Evolutionary conservation across 2,329 filamentous ascomycete species (phyloP).

Genomic region (Fusarium sambucinum): DNA sequence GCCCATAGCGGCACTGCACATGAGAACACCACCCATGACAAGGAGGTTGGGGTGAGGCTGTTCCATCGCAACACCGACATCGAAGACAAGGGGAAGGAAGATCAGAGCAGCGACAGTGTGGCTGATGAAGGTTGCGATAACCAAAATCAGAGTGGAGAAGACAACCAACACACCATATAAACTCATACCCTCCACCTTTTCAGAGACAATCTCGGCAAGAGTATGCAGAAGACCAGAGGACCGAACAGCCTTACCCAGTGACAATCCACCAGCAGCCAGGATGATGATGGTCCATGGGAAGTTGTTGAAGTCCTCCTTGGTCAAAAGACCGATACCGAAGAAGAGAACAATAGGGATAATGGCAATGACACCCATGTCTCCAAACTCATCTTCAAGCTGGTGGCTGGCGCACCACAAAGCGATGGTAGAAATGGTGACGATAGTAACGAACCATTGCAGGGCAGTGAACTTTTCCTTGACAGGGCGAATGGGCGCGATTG

Average conservation of each 20-base stretch:
- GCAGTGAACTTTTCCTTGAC: constrained; percentile 90
- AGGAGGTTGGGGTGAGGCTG: constrained; percentile 93
- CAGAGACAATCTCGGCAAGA: constrained; percentile 82
- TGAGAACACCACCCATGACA: constrained; percentile 94
- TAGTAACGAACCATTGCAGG: constrained; percentile 91
- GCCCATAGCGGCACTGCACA: constrained; percentile 97
- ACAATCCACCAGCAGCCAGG: constrained; percentile 90
- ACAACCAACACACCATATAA: constrained; percentile 89
- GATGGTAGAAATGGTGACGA: constrained; percentile 87
- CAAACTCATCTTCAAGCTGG: constrained; percentile 87
- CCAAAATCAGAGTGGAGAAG: constrained; percentile 85
- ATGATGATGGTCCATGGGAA: constrained; percentile 99
- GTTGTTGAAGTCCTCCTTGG: constrained; percentile 99
- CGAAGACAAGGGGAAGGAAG: constrained; percentile 87
- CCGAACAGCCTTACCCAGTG: constrained; percentile 92
- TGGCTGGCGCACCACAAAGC: constrained; percentile 92
- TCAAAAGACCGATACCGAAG: constrained; percentile 95
- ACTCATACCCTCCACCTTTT: constrained; percentile 79
- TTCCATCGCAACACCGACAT: constrained; percentile 87
- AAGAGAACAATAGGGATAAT: constrained; percentile 96
- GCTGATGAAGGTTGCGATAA: constrained; percentile 97
- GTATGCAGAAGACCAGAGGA: constrained; percentile 92
- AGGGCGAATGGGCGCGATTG: constrained; percentile 89
- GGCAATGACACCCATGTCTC: constrained; percentile 98
- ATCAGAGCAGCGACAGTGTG: constrained; percentile 97